Evolutionary conservation across 2,329 filamentous ascomycete species (phyloP).

Genomic region (Fusarium bactridioides): DNA sequence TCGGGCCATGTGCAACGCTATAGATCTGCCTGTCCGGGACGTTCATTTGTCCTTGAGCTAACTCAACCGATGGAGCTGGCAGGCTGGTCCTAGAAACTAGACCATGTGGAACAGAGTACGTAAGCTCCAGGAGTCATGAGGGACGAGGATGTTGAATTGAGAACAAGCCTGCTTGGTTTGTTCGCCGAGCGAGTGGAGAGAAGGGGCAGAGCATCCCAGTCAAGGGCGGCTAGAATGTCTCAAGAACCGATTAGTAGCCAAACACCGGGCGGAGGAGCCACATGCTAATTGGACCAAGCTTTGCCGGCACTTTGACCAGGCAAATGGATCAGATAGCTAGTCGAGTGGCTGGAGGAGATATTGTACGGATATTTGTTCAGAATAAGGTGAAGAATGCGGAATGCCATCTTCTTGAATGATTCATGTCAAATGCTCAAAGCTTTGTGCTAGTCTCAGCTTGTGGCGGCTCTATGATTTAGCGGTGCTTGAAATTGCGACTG

Average conservation of each 20-base stretch:
- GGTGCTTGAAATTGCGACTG: background rate
- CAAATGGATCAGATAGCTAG: conserved; percentile 1
- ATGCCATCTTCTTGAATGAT: background rate
- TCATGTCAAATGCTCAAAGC: background rate
- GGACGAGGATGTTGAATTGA: conserved; percentile 33
- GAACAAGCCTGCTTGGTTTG: conserved; percentile 21
- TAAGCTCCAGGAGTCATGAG: conserved; percentile 34
- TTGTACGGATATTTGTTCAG: conserved; percentile 5
- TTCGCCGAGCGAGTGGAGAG: conserved; percentile 31
- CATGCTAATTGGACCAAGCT: conserved; percentile 20
- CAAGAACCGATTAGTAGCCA: conserved; percentile 40
- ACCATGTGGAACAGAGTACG: conserved; percentile 38
- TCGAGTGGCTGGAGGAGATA: background rate
- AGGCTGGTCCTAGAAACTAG: conserved; percentile 24
- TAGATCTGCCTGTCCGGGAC: background rate
- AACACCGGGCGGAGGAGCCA: conserved; percentile 24
- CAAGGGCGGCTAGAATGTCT: conserved; percentile 40
- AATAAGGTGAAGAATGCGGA: conserved; percentile 7
- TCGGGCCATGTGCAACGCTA: background rate
- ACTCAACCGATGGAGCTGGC: conserved; percentile 14
- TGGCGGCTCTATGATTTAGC: background rate
- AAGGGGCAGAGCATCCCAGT: conserved; percentile 28
- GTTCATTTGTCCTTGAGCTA: background rate
- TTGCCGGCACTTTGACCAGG: conserved; percentile 27
- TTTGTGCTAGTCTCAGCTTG: background rate